A percentile compares a stretch with the other conserved stretches of the same genome.
Conservation (phyloP, 1,284 basidiomycete species). For the Ceratobasidium theobromae region DNA sequence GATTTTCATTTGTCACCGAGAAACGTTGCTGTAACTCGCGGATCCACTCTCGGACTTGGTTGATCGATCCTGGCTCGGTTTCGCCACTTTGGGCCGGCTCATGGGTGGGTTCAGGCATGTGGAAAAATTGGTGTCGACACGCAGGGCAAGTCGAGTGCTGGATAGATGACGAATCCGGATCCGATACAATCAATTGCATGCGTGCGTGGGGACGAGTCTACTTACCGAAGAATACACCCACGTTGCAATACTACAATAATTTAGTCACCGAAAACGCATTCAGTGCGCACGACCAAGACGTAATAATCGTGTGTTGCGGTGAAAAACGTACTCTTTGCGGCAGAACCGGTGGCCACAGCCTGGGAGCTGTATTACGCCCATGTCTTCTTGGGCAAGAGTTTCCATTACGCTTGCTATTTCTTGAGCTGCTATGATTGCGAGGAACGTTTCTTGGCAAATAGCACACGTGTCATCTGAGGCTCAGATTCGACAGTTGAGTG, state of each 20-base stretch:
- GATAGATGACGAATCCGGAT: not conserved
- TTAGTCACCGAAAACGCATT: not conserved
- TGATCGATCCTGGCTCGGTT: no score
- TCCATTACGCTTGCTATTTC: constrained; percentile 37
- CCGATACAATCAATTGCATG: no score
- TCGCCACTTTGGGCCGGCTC: no score
- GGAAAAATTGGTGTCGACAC: constrained; percentile 27
- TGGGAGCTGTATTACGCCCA: constrained; percentile 32
- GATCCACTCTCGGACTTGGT: constrained; percentile 10
- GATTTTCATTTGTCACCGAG: not conserved
- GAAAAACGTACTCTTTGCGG: constrained; percentile 34
- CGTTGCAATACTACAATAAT: constrained; percentile 6
- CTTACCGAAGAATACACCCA: constrained; percentile 22
- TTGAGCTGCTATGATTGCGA: constrained; percentile 33
- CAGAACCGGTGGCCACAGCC: constrained; percentile 35
- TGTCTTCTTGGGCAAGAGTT: constrained; percentile 31
- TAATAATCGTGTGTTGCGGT: no score
- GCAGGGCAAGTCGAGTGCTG: constrained; percentile 35
- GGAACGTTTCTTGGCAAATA: constrained; percentile 36
- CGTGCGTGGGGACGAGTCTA: no score
- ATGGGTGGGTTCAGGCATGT: not conserved
- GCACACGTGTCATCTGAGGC: constrained; percentile 35
- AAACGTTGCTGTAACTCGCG: not conserved
- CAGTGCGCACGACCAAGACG: not conserved
- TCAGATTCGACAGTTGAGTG: not conserved